Percentiles rank a stretch among this genome's conserved stretches.
phyloP scores from a whole-genome alignment of 306 rosid genomes.

The Cucumis melo region DNA sequence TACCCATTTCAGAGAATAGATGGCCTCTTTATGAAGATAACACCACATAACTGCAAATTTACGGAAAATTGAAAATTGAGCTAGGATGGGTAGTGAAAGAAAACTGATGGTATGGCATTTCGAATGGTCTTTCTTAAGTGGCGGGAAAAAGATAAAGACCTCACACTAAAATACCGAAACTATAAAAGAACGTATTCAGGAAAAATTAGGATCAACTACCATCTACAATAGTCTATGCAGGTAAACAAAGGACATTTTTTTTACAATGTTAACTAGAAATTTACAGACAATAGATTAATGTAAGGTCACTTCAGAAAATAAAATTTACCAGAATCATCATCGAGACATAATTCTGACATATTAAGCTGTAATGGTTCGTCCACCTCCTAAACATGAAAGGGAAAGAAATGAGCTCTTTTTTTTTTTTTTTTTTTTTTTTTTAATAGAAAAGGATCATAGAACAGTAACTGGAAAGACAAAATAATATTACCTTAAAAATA shows the following conservation, averaged over 20 bases:
- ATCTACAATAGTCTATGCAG: background rate
- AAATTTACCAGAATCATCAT: constrained; percentile 56
- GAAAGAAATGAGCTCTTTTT: constrained; percentile 11
- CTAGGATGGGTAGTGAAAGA: background rate
- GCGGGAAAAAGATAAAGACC: background rate
- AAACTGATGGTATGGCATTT: background rate
- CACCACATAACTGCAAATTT: background rate
- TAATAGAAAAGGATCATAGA: background rate
- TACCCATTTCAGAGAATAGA: background rate
- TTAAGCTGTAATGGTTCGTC: constrained; percentile 85
- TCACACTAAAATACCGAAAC: background rate
- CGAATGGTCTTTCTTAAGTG: background rate
- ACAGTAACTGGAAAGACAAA: background rate
- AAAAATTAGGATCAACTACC: background rate
- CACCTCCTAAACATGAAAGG: constrained; percentile 50
- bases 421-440: constrained; percentile 1
- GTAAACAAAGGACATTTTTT: background rate
- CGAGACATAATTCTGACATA: constrained; percentile 74
- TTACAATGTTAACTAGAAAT: background rate
- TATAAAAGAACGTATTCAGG: background rate
- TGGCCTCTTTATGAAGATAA: background rate
- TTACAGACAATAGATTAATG: background rate
- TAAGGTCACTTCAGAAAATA: background rate
- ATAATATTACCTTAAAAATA: constrained; percentile 58
- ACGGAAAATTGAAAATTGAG: background rate